A percentile compares a stretch with the other conserved stretches of the same genome.
Evolutionary conservation across 78 protist genomes (phyloP).

Genomic region (Protostelium mycophagum): DNA sequence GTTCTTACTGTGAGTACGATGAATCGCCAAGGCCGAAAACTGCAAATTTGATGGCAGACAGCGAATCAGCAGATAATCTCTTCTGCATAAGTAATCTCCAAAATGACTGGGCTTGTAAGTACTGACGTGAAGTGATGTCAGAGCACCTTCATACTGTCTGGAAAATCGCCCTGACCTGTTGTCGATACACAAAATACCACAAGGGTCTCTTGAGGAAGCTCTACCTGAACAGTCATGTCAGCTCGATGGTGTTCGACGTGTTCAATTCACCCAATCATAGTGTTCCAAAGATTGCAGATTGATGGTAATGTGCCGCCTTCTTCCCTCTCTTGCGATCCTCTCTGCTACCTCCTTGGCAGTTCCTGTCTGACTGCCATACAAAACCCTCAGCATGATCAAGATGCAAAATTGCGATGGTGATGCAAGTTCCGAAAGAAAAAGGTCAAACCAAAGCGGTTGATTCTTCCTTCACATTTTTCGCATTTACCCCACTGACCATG

Average conservation of each 20-base stretch:
- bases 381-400: slow-evolving; percentile 1
- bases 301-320: slow-evolving; percentile 1
- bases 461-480: too few relatives aligned
- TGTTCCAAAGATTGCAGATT: slow-evolving; percentile 12
- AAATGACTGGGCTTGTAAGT: background rate
- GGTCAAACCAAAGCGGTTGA: background rate
- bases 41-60: slow-evolving; percentile 27
- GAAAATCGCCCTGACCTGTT: slow-evolving; percentile 68
- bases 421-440: background rate
- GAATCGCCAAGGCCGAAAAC: slow-evolving; percentile 62
- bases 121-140: background rate
- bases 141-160: slow-evolving; percentile 49
- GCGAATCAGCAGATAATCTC: slow-evolving; percentile 24
- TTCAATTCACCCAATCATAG: slow-evolving; percentile 34
- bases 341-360: slow-evolving; percentile 60
- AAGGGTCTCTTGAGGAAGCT: slow-evolving; percentile 35
- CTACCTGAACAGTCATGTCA: too few relatives aligned
- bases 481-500: background rate
- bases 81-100: slow-evolving; percentile 47
- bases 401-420: background rate
- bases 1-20: slow-evolving; percentile 16
- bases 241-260: too few relatives aligned
- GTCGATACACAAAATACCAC: slow-evolving; percentile 52
- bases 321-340: slow-evolving; percentile 33
- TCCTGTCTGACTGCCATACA: slow-evolving; percentile 63